Conservation (phyloP, 164 flowering plant species). For the Sedum album region DNA sequence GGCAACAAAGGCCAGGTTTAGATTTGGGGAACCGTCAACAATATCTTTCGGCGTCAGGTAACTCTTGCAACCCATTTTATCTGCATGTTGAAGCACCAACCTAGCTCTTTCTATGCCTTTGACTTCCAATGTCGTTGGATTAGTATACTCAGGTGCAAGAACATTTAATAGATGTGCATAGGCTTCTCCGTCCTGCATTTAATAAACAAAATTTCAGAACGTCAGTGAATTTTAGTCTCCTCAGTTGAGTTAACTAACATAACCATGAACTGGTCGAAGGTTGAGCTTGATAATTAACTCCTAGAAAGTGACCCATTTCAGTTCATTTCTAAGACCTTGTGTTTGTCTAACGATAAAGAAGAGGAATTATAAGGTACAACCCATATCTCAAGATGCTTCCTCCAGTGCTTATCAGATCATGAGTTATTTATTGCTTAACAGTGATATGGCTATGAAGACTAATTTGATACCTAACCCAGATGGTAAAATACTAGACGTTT, state of each 20-base stretch:
- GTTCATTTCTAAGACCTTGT: no score
- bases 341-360: no score
- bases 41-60: constrained; percentile 84
- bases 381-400: no score
- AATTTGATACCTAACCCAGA: no score
- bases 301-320: no score
- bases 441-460: no score
- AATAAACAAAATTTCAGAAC: not conserved
- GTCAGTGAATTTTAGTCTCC: not conserved
- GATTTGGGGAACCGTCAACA: constrained; percentile 90
- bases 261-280: not conserved
- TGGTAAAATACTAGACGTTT: no score
- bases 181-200: constrained; percentile 82
- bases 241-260: not conserved
- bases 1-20: constrained; percentile 90
- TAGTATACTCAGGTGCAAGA: constrained; percentile 78
- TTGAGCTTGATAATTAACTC: not conserved
- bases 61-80: constrained; percentile 87
- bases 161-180: constrained; percentile 71
- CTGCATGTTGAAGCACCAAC: constrained; percentile 83
- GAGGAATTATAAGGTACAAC: no score
- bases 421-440: no score
- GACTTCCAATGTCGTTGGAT: constrained; percentile 47
- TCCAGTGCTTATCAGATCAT: no score
- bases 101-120: constrained; percentile 69